Conservation (phyloP, 2,329 filamentous ascomycete genomes). For the Teratosphaeria pseudoeucalypti region DNA sequence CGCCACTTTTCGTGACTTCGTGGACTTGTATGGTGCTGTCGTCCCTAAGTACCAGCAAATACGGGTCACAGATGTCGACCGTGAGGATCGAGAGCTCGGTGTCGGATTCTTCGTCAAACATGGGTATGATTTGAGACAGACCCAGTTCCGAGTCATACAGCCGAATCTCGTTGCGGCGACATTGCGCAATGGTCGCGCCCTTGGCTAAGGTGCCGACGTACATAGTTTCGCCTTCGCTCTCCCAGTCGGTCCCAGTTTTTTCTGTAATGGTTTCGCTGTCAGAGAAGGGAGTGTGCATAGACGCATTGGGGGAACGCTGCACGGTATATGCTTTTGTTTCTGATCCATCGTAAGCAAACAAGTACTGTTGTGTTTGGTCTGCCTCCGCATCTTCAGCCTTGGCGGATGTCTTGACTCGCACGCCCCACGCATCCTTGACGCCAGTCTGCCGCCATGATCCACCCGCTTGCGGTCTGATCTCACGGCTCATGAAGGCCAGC, state of each 20-base stretch:
- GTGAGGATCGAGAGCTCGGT: slow-evolving; percentile 67
- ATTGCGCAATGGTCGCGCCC: slow-evolving; percentile 73
- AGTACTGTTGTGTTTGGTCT: slow-evolving; percentile 13
- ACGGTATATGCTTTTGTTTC: slow-evolving; percentile 18
- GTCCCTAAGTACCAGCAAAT: slow-evolving; percentile 70
- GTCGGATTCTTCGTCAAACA: slow-evolving; percentile 83
- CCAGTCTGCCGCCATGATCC: slow-evolving; percentile 62
- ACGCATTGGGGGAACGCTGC: background rate
- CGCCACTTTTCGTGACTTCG: slow-evolving; percentile 62
- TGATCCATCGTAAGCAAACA: slow-evolving; percentile 22
- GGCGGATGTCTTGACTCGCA: slow-evolving; percentile 31
- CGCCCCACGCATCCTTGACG: slow-evolving; percentile 70
- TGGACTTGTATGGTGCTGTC: slow-evolving; percentile 72
- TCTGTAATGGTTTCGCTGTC: slow-evolving; percentile 25
- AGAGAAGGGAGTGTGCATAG: background rate
- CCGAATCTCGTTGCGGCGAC: slow-evolving; percentile 74
- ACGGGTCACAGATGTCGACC: slow-evolving; percentile 79
- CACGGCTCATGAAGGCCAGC: slow-evolving; percentile 65
- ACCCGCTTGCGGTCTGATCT: slow-evolving; percentile 63
- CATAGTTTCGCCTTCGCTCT: slow-evolving; percentile 76
- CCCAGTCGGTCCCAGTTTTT: slow-evolving; percentile 77
- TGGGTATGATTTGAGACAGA: slow-evolving; percentile 80
- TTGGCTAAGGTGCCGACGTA: slow-evolving; percentile 76
- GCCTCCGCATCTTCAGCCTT: background rate
- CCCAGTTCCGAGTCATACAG: slow-evolving; percentile 90